Base-by-base conservation (phyloP, 805 yeast genomes). In the Teunomyces funiuensis region DNA sequence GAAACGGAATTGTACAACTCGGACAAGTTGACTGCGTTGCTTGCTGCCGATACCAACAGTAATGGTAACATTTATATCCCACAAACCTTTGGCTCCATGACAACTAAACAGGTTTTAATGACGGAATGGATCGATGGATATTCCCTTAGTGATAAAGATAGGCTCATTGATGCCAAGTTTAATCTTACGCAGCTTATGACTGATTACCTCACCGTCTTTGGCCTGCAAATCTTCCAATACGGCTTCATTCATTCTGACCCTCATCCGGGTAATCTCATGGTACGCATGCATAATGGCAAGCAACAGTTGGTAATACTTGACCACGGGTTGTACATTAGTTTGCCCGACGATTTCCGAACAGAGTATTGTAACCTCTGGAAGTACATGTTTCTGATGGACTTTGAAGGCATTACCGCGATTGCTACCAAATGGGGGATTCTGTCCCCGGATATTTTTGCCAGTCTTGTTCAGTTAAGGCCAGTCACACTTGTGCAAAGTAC, bases 71-170 rank as follows among this genome's bases (percentile, higher is more conserved):
- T 82, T 4, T 73, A 82, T 53, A 68, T 85, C 11, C 95, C 93
- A 2, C 51, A 59, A 33, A 67, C 71, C 14, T 7, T 36, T 5
- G 17, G 6, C 8, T 16, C 22, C 10, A n/a, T 36, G 11, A 11
- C 15, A 15, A 27, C 37, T 11, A 53, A 58, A 29, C 73, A 79
- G 37, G 79, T 85, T 2, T 58, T 85, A 33, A 73, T 80, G 9
- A 73, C 81, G 18, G 93, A 86, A 59, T 86, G 90, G 89, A 81
- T 85, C 36, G 85, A 85, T 27, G 93, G 90, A 18, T 74, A 77
- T 13, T 60, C 83, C 0, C 60, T 86, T 43, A 63, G 74, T n/a
- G 67, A 73, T 43, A 69, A 68, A 39, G 62, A 70, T 16, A 63
- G 57, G 20, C 58, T 85, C 16, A 52, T 63, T 25, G 62, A 63